Evolutionary conservation across 2,329 filamentous ascomycete species (phyloP).

Genomic region (Hypoxylon sp.): DNA sequence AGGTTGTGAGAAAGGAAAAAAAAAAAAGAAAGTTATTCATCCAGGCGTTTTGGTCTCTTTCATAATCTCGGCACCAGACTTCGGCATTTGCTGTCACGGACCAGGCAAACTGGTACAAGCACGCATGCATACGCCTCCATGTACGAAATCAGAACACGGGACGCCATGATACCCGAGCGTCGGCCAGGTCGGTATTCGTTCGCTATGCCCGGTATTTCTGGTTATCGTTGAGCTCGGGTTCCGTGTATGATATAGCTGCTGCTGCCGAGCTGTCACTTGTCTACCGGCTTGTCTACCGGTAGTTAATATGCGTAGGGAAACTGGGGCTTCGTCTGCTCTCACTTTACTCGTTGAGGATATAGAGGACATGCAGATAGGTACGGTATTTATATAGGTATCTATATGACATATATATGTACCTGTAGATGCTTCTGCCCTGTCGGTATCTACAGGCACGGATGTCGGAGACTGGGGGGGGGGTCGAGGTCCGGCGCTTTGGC

Average conservation of each 20-base stretch:
- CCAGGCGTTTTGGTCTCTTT: not conserved
- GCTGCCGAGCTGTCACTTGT: no score
- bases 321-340: not conserved
- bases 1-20: not conserved
- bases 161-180: not conserved
- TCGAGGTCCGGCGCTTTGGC: slow-evolving; percentile 9
- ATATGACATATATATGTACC: slow-evolving; percentile 2
- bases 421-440: not conserved
- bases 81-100: not conserved
- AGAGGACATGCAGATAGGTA: no score
- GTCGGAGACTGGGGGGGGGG: no score
- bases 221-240: not conserved
- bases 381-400: slow-evolving; percentile 6
- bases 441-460: slow-evolving; percentile 12
- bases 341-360: not conserved
- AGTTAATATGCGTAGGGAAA: not conserved
- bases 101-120: not conserved
- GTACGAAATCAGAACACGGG: no score
- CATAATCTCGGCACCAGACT: not conserved
- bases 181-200: not conserved
- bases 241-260: slow-evolving; percentile 22
- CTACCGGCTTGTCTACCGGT: not conserved
- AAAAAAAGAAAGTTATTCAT: no score
- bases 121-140: not conserved
- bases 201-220: not conserved